Base-by-base conservation (phyloP, 2,329 filamentous ascomycete species). In the Periconia sp. region DNA sequence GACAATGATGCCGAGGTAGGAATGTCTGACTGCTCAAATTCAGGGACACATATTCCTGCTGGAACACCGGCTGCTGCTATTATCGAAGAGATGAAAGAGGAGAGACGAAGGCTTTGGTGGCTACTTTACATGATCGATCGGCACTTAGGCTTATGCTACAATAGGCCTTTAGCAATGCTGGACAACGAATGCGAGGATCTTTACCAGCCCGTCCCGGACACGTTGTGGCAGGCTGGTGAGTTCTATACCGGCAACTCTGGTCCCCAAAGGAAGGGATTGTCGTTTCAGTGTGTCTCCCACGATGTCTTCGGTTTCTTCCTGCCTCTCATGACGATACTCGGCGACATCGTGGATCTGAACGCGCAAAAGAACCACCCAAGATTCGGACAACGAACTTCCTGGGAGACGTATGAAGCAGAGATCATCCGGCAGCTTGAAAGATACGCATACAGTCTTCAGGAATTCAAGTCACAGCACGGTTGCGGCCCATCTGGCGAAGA, bases 281-380 rank as follows among this genome's bases (percentile, higher is more conserved):
- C 83, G 21, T 92, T 92, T 54, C 86, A 92, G 65, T 95, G 89
- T 66, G 88, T 83, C 5, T 89, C 89, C 9, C 89, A 94, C 70
- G 87, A 89, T 69, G 89, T 96, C 61, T 96, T 92, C 65, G 91
- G 90, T 35, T 95, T 91, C 68, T 96, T 96, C 73, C 72, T 95
- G 21, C 92, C 92, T 2, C 73, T 96, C 36, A 96, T 96, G 92
- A 89, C 90, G 1, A 95, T 96, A 40, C 79, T 96, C 16, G 92
- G 92, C 40, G 91, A 94, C 65, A 92, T 96, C 37, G 89, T 96
- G 36, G 91, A 96, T 67, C 76, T 96, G 34, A 89, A 95, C 54
- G 90, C 95, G 66, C 88, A 89, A 8, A 85, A 88, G 40, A 95
- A 95, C 56, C 90, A 95, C 61, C 91, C 92, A 1, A 81, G 89